Evolutionary conservation across 768 basidiomycete species (phyloP), one percentile per base, ranked within the genome.

Genomic region (Suillus subalutaceus): DNA sequence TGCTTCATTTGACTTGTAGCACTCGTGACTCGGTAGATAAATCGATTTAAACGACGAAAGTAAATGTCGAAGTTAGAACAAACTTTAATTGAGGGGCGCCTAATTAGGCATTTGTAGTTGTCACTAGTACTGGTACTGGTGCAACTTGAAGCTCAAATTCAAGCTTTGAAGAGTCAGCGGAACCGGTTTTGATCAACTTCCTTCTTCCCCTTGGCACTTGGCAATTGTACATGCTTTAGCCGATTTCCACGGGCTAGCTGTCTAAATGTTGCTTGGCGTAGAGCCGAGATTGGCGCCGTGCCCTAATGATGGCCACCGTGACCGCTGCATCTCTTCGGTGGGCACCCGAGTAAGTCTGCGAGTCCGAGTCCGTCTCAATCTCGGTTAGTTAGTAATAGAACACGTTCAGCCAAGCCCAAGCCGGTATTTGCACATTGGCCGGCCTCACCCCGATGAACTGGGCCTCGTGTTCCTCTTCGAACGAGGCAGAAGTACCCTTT

Each of bases 401-500:
- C 41, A 60, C 43, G 41, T 43, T 60, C n/a, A 13, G 55, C 40
- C 40, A 41, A 59, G 58, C 38, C 23, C 23, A 26, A 41, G 53
- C 55, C 12, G 32, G 20, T n/a, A 56, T 56, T 37, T 12, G 35
- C 20, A 56, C 10, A 12, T 37, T 12, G 20, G 20, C 32, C 20
- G 20, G 35, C 35, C 35, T 56, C 20, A 37, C 20, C 12, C 37
- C 32, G 35, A 37, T 37, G 20, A n/a, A 37, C 37, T 10, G 6
- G 3, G 41, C 59, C 41, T 60, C 59, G 41, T 60, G 59, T 60
- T 32, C 26, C 16, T 43, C 59, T 60, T 60, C 6, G 38, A 30
- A 30, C 40, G 16, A 8, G 23, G 18, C 26, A 0, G 10, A 60
- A 26, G 40, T 20, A 20, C 18, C 6, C 41, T 30, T 20, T 32